These are phyloP conservation scores for Nothophytophthora sp. DNA, from an alignment of 352 stramenopile genomes.

Conservation along the genomic window DNA sequence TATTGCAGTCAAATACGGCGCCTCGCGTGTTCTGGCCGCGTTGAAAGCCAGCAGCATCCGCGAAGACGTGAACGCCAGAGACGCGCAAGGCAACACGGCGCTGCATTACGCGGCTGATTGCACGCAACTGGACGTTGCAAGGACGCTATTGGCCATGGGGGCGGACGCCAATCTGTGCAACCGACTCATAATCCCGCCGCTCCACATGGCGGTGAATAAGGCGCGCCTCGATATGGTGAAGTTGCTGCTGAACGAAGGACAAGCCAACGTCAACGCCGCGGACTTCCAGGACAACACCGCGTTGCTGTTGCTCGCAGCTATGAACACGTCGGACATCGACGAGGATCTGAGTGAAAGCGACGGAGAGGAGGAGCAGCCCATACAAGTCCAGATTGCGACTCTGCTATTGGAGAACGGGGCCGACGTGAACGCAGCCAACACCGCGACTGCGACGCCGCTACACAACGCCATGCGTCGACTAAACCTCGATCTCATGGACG, in stretches of 20 bases:
- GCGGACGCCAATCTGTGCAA: slow-evolving; percentile 28
- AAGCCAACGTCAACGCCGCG: slow-evolving; percentile 20
- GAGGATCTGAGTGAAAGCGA: slow-evolving; percentile 23
- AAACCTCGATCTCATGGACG: slow-evolving; percentile 30
- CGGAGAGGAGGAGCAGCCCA: slow-evolving; percentile 12
- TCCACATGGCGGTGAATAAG: slow-evolving; percentile 33
- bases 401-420: slow-evolving; percentile 27
- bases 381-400: slow-evolving; percentile 24
- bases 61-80: slow-evolving; percentile 24
- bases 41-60: slow-evolving; percentile 13
- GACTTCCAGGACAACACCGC: slow-evolving; percentile 33
- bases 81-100: slow-evolving; percentile 32
- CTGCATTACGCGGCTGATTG: slow-evolving; percentile 34
- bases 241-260: slow-evolving; percentile 26
- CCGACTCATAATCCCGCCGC: slow-evolving; percentile 9
- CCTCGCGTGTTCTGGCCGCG: slow-evolving; percentile 13
- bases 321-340: slow-evolving; percentile 31
- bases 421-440: slow-evolving; percentile 28
- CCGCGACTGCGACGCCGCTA: slow-evolving; percentile 16
- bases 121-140: slow-evolving; percentile 10
- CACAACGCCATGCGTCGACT: slow-evolving; percentile 34
- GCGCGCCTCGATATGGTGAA: slow-evolving; percentile 19
- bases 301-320: slow-evolving; percentile 20
- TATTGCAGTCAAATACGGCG: slow-evolving; percentile 34
- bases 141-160: slow-evolving; percentile 16